A percentile compares a stretch with the other conserved stretches of the same genome.
Evolutionary conservation across 306 rosid species (phyloP).

Genomic region (Acacia crassicarpa): DNA sequence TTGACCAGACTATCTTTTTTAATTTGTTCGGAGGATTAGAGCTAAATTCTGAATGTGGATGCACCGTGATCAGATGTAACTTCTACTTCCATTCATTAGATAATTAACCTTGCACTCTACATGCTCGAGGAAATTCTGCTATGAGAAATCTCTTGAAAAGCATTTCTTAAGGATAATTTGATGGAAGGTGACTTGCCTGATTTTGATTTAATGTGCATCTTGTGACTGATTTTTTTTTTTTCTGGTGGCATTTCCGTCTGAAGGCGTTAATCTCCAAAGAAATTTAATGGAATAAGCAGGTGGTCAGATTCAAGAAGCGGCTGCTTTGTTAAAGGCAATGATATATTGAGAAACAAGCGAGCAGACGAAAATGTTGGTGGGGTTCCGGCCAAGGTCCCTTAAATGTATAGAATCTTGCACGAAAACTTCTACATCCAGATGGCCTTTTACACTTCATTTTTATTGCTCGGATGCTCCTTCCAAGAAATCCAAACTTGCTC

Average conservation of each 20-base stretch:
- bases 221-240: not conserved
- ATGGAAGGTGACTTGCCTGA: not conserved
- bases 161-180: not conserved
- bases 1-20: not conserved
- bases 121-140: slow-evolving; percentile 1
- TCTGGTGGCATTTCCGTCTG: slow-evolving; percentile 16
- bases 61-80: not conserved
- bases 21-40: not conserved
- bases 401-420: slow-evolving; percentile 41
- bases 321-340: not conserved
- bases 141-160: not conserved
- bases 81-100: not conserved
- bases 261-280: slow-evolving; percentile 25
- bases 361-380: slow-evolving; percentile 48
- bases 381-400: slow-evolving; percentile 42
- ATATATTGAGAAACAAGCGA: slow-evolving; percentile 25
- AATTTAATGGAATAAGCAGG: slow-evolving; percentile 2
- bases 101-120: not conserved
- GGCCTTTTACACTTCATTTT: slow-evolving; percentile 43
- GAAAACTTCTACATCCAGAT: slow-evolving; percentile 44
- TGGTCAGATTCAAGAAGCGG: slow-evolving; percentile 24
- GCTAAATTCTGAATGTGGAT: not conserved
- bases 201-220: slow-evolving; percentile 8
- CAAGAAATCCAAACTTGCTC: slow-evolving; percentile 77
- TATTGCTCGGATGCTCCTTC: slow-evolving; percentile 51